Evolutionary conservation across 768 basidiomycete genomes (phyloP), one percentile per base, ranked within the genome.

Genomic region (Arthromyces matolae): DNA sequence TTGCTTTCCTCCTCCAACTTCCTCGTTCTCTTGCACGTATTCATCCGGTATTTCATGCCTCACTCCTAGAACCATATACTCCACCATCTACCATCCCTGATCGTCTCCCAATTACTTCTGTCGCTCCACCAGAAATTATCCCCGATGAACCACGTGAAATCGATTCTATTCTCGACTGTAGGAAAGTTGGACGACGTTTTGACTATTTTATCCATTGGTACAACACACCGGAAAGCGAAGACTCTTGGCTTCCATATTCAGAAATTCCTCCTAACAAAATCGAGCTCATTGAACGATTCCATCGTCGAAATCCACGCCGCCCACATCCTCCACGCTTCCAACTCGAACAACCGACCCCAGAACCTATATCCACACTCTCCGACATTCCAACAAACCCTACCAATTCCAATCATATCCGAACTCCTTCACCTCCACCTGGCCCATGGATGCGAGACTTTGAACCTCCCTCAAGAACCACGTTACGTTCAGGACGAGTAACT

Each of bases 401-500:
- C 8, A 12, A 12, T 18, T 9, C 29, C n/a, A 8, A 7, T 1
- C 18, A n/a, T 13, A 24, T 19, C 7, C 18, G 18, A 19, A 27
- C 27, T 23, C 33, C 43, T 10, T 49, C 57, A 8, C 53, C 59
- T 3, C 43, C 43, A 18, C 16, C 50, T 12, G 18, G 20, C 16
- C 44, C 32, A 12, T 37, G 38, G 25, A 38, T 34, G 33, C 42
- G 28, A 24, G 42, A 46, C 45, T 64, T 58, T 24, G 35, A 56
- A 38, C 61, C 60, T 18, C 59, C 55, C 0, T n/a, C 42, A 18
- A 40, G 37, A 20, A 60, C 60, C 3, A 63, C 56, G 7, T 57
- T 55, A 5, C 40, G 42, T 31, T 47, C 55, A n/a, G 57, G 63
- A 31, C 48, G 53, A 20, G 36, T 64, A 9, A 52, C 55, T 4